These are phyloP conservation scores for Coemansia biformis DNA, from an alignment of 192 early-diverging fungal species.

Conservation along the genomic window DNA sequence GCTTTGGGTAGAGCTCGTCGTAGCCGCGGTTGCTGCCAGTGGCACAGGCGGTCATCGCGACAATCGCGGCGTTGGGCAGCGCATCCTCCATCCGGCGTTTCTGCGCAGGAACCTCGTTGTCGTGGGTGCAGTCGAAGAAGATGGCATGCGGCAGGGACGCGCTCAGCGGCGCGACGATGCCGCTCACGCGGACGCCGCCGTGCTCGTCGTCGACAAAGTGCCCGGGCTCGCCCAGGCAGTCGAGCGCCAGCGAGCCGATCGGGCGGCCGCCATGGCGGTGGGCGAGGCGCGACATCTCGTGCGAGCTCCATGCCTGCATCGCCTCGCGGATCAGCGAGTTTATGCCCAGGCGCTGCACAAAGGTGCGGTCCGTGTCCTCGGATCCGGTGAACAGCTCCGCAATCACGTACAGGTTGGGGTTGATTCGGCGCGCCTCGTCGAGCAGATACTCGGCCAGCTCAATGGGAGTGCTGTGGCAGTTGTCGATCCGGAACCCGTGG, in stretches of 20 bases:
- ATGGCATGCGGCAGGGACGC: conserved; percentile 86
- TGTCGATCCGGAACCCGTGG: conserved; percentile 97
- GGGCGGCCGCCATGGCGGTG: conserved; percentile 91
- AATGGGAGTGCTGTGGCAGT: conserved; percentile 97
- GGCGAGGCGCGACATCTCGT: conserved; percentile 82
- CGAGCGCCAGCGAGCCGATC: conserved; percentile 78
- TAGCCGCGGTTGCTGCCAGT: conserved; percentile 96
- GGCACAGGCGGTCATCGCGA: conserved; percentile 85
- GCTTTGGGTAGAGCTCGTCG: conserved; percentile 86
- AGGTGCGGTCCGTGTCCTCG: conserved; percentile 87
- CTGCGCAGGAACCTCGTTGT: conserved; percentile 94
- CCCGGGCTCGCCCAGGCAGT: conserved; percentile 54
- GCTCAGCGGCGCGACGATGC: conserved; percentile 63
- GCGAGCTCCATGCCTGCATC: conserved; percentile 94
- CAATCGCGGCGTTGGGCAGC: conserved; percentile 84
- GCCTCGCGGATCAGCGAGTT: conserved; percentile 96
- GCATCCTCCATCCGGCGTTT: conserved; percentile 87
- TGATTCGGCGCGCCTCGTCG: conserved; percentile 75
- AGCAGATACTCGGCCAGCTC: conserved; percentile 90
- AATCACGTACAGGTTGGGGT: conserved; percentile 92
- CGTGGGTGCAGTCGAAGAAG: conserved; percentile 99
- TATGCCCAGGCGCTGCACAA: conserved; percentile 90
- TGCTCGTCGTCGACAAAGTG: conserved; percentile 47
- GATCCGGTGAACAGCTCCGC: conserved; percentile 99
- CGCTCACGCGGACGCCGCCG: conserved; percentile 34